Base-by-base conservation (phyloP, 805 yeast species). In the Saccharomycopsis capsularis region DNA sequence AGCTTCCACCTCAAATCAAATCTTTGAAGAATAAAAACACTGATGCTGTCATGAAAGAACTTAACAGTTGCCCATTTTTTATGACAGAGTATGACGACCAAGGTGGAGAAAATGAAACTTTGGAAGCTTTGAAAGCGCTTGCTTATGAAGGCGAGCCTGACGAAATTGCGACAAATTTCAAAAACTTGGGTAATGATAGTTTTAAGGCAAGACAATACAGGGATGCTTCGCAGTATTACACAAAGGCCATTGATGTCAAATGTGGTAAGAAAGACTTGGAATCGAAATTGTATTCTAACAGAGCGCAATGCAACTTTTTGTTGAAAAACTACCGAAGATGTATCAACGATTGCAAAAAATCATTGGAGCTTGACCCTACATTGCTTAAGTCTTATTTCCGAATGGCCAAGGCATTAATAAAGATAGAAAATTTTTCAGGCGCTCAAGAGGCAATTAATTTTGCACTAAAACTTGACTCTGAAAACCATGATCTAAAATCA, bases 221-320 rank as follows among this genome's bases (percentile, higher is more conserved):
- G 48, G 78, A 79, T 55, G 99, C 99, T 0, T 70, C 86, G 38
- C 83, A 78, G 47, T 82, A 71, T 59, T 93, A 93, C 59, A 80
- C 82, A 30, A 81, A 85, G 60, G 98, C 95, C 1, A 59, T 93
- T 23, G 88, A 79, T 11, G 78, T 85, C 34, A 75, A 79, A 41
- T 78, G 88, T 60, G 79, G 73, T 3, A 82, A 73, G 15, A 63
- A 65, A 13, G 69, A 66, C 3, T 67, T 88, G 23, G 76, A 77
- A 34, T 74, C 78, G 2, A 79, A 91, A 0, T 70, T 93, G 42
- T 81, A 73, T 55, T 68, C 82, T 48, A 93, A 93, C 63, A 74
- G 96, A 52, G 95, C 98, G 1, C 96, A 96, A 1, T 85, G 96
- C 65, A 87, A 91, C 59, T 69, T 93, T 55, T 95, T 85, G 60